Evolutionary conservation across 1,284 basidiomycete species (phyloP).

Genomic region (Uromyces viciae-fabae): DNA sequence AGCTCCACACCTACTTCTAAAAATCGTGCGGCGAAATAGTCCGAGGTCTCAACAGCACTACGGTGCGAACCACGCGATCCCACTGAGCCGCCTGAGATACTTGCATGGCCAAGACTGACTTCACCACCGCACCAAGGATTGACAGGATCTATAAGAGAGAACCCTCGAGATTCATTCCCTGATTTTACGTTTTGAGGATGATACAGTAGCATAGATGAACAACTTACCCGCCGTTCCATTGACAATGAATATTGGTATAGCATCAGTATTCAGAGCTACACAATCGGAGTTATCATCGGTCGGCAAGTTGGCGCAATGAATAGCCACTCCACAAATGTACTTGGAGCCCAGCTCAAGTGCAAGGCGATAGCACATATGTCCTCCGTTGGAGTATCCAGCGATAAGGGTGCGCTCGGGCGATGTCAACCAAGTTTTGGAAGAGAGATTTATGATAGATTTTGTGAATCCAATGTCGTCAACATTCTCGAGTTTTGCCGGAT

Average conservation of each 20-base stretch:
- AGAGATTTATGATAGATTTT: conserved; percentile 28
- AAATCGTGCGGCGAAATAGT: conserved; percentile 18
- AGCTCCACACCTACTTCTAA: conserved; percentile 16
- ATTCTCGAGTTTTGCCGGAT: conserved; percentile 29
- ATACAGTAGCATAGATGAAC: not conserved
- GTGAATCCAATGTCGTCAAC: conserved; percentile 39
- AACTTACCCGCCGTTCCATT: conserved; percentile 32
- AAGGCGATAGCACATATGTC: conserved; percentile 26
- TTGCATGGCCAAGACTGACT: conserved; percentile 17
- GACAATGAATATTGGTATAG: conserved; percentile 31
- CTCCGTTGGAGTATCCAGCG: conserved; percentile 36
- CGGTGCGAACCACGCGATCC: conserved; percentile 17
- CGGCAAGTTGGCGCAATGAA: conserved; percentile 37
- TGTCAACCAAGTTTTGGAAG: conserved; percentile 25
- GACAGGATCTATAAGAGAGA: conserved; percentile 16
- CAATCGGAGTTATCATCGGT: conserved; percentile 33
- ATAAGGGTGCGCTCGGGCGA: conserved; percentile 22
- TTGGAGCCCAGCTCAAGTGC: conserved; percentile 31
- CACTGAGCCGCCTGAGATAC: not conserved
- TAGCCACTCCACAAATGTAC: conserved; percentile 19
- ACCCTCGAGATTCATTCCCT: not conserved
- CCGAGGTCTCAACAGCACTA: conserved; percentile 22
- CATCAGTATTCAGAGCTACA: not conserved
- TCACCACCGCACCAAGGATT: conserved; percentile 32
- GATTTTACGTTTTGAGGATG: not conserved